Evolutionary conservation across 1,139 yeast species (phyloP).

Genomic region (Geotrichum fermentans): DNA sequence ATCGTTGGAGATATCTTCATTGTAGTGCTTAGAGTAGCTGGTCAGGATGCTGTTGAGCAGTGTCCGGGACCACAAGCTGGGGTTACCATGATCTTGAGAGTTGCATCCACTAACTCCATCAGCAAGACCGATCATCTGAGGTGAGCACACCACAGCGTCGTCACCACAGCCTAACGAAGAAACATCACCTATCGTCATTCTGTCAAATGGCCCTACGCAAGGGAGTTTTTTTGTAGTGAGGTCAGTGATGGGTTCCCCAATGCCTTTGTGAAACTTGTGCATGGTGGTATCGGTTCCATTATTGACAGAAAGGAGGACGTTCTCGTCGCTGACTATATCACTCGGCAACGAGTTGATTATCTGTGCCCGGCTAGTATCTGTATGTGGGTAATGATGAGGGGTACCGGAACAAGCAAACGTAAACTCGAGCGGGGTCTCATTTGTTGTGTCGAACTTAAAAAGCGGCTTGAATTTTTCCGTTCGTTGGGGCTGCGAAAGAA

Average conservation of each 20-base stretch:
- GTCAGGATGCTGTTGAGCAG: constrained; percentile 46
- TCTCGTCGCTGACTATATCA: neutral
- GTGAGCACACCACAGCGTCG: constrained; percentile 58
- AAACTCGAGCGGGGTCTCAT: constrained; percentile 3
- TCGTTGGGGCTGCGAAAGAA: neutral
- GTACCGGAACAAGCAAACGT: constrained; percentile 15
- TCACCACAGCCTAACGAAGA: constrained; percentile 41
- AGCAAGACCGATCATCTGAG: constrained; percentile 53
- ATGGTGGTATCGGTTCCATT: constrained; percentile 3
- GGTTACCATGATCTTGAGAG: constrained; percentile 43
- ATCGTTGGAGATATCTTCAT: neutral
- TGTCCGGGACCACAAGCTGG: constrained; percentile 53
- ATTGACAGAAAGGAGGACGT: neutral
- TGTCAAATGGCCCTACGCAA: constrained; percentile 13
- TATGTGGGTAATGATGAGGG: constrained; percentile 12
- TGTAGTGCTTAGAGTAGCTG: constrained; percentile 12
- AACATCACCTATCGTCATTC: constrained; percentile 9
- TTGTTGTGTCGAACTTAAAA: neutral
- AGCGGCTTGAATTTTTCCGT: neutral
- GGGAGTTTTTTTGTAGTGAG: neutral
- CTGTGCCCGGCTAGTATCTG: constrained; percentile 2
- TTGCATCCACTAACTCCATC: constrained; percentile 63
- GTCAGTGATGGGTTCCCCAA: neutral
- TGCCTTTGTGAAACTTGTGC: neutral
- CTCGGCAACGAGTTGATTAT: neutral